Evolutionary conservation across 768 basidiomycete genomes (phyloP), one percentile per base, ranked within the genome.

Genomic region (Leccinum incarnatum): DNA sequence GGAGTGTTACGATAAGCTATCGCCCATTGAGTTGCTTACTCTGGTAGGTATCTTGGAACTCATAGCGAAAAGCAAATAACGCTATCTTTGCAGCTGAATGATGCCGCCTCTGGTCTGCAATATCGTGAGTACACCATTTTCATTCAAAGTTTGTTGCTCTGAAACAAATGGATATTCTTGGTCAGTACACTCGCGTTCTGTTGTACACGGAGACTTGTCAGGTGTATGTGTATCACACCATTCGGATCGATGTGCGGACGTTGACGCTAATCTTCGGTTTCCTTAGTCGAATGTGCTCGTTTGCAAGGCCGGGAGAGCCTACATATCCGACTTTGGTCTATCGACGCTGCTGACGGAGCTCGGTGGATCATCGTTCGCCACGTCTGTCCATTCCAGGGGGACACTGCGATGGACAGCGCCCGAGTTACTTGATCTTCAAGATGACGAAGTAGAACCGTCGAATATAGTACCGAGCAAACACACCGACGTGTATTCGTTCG

Each of bases 291-390:
- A 66, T 15, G 56, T 67, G 11, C 62, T 66, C 25, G 51, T 66
- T n/a, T 53, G 51, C 48, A 54, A 51, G n/a, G 29, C 63, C 23
- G 48, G 58, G 25, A 53, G 60, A 36, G 65, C 62, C 1, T 64
- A 64, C 7, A 63, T 66, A n/a, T 57, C 75, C 52, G 81, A 81
- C 55, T 81, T 81, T 62, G 81, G 80, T 6, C 66, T 81, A 4
- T 80, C 79, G 27, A 77, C 65, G 19, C 72, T 80, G 42, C 63
- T 76, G 27, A 69, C 69, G n/a, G 77, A 78, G 57, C 65, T 76
- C 45, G 68, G 74, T 36, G 69, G 73, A n/a, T 23, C 62, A 2
- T 71, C 72, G n/a, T 77, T 78, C 55, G 61, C 48, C 68, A 56
- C 62, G 15, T 79, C 56, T 70, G 72, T 29, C 76, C 78, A 36